Conservation (phyloP, 768 basidiomycete species). For the Vishniacozyma victoriae region DNA sequence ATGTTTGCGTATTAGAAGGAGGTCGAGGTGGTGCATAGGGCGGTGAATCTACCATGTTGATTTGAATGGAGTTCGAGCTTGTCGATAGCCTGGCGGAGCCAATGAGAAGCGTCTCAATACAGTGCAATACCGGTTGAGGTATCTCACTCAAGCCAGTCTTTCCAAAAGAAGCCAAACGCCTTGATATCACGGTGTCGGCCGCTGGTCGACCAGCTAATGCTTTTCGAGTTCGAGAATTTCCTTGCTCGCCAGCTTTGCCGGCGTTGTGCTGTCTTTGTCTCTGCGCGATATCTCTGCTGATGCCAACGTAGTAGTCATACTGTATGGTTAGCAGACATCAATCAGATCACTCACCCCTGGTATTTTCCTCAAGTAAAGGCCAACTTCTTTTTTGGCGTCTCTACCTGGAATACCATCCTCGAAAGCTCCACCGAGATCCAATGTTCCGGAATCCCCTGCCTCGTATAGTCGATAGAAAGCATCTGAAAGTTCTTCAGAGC, state of each 20-base stretch:
- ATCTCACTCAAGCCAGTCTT: background rate
- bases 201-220: background rate
- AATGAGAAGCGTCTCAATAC: background rate
- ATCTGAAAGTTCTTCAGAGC: background rate
- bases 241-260: background rate
- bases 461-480: background rate
- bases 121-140: background rate
- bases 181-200: background rate
- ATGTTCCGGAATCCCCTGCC: background rate
- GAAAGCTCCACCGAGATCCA: background rate
- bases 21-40: background rate
- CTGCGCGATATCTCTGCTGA: background rate
- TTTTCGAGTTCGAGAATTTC: background rate
- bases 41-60: background rate
- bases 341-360: background rate
- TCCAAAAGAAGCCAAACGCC: background rate
- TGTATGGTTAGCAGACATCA: background rate
- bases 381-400: background rate
- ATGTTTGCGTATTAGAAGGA: background rate
- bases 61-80: background rate
- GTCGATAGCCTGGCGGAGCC: background rate
- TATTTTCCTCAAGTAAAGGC: background rate
- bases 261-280: background rate
- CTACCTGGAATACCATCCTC: background rate
- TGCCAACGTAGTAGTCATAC: background rate